A percentile compares a stretch with the other conserved stretches of the same genome.
phyloP scores from a whole-genome alignment of 2,329 filamentous ascomycete genomes.

The Chaetoscypha palmicola region DNA sequence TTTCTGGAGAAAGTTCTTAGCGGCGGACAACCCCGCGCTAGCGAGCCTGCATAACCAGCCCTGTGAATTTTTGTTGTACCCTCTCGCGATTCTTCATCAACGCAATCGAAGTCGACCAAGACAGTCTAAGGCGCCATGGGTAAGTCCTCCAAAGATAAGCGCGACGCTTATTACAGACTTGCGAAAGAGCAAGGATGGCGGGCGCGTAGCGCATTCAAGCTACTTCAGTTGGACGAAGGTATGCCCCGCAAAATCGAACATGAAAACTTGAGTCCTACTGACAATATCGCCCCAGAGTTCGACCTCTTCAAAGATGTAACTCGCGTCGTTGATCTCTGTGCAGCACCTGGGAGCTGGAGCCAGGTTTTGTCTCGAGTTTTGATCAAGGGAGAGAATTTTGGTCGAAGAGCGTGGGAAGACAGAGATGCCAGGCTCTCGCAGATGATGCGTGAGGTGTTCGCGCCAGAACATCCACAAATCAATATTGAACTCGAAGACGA shows the following conservation, averaged over 20 bases:
- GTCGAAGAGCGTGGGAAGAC: conserved; percentile 79
- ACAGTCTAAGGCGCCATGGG: conserved; percentile 55
- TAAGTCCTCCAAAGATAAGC: conserved; percentile 97
- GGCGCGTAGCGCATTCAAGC: conserved; percentile 91
- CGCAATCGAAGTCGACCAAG: neutral
- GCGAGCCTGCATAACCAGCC: neutral
- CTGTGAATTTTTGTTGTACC: neutral
- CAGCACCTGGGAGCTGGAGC: conserved; percentile 93
- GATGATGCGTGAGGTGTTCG: conserved; percentile 43
- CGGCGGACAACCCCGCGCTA: conserved; percentile 12
- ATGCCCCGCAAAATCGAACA: too few species aligned
- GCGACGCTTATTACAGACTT: conserved; percentile 94
- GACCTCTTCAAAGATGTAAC: conserved; percentile 87
- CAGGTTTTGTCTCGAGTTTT: conserved; percentile 90
- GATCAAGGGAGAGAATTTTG: conserved; percentile 89
- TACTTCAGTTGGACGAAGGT: conserved; percentile 87
- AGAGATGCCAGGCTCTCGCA: conserved; percentile 61
- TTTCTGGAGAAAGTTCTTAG: conserved; percentile 7
- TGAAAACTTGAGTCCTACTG: too few species aligned
- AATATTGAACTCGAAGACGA: conserved; percentile 29
- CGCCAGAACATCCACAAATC: conserved; percentile 19
- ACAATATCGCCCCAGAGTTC: conserved; percentile 70
- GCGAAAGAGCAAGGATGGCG: conserved; percentile 99
- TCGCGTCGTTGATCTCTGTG: conserved; percentile 90
- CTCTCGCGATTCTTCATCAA: neutral